Base-by-base conservation (phyloP, 108 stramenopile species). In the Stephanodiscus minutulus region DNA sequence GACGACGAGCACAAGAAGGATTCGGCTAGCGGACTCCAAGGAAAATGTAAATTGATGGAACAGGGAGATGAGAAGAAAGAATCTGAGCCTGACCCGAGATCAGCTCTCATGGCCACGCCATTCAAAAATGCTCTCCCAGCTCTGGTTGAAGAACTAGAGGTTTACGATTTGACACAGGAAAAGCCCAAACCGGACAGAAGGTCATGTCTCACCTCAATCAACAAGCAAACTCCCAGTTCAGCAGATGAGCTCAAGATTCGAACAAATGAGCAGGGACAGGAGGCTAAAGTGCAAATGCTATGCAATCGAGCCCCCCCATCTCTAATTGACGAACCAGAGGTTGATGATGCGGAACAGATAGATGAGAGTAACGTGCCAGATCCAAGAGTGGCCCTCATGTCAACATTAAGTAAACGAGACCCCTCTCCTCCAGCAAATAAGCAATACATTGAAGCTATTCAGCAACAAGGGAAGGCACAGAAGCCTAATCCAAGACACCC, bases 161-260 rank as follows among this genome's bases (percentile, higher is more conserved):
- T 22, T 54, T 18, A 18, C 18, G n/a, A 48, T 15, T 1, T 2
- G 74, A 33, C 92, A 88, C 63, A 46, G 70, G 1, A 91, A 90
- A 56, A 48, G 3, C 5, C 31, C 31, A 2, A 4, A 33, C 5
- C 31, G 31, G 31, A 33, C 31, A 33, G 31, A 33, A 33, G 31
- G 31, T 33, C 31, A 33, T 33, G 3, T 33, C 31, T 33, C 31
- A 33, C 31, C 31, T 2, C 31, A 49, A 72, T 18, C 6, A 33
- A 5, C 31, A 33, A 33, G 67, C 6, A 57, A 58, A 7, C 10
- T 27, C 31, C 31, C 5, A 4, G 31, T 33, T 33, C 31, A 33
- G 31, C 31, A 33, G 31, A 33, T 33, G 31, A 4, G 31, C 31
- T 33, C 31, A 33, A 2, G 5, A 33, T 33, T 33, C 3, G 5